These are phyloP conservation scores for Vitis rupestris DNA, from an alignment of 164 flowering plant genomes.

Conservation along the genomic window DNA sequence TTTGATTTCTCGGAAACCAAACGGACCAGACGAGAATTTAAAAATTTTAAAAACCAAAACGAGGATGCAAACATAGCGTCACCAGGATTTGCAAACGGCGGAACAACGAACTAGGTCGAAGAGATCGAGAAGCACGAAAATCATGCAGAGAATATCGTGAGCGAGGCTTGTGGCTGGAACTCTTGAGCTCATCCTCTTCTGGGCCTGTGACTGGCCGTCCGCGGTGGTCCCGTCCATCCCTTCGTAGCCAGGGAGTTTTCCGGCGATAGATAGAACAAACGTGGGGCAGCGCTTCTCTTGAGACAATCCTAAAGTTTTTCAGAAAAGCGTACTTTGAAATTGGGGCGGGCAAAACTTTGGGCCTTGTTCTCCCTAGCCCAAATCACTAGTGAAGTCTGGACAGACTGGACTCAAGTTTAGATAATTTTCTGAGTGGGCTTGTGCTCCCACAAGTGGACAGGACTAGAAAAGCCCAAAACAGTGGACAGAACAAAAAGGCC, in stretches of 20 bases:
- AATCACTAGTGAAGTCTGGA: no score
- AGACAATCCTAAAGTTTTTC: no score
- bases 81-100: conserved; percentile 84
- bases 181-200: conserved; percentile 20
- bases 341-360: no score
- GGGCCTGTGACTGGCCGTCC: conserved; percentile 9
- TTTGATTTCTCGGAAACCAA: conserved; percentile 1
- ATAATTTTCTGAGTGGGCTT: no score
- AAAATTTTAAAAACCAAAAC: not conserved
- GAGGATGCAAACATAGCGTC: not conserved
- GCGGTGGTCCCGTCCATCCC: conserved; percentile 7
- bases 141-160: conserved; percentile 46
- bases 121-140: conserved; percentile 60
- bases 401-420: no score
- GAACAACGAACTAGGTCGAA: conserved; percentile 74
- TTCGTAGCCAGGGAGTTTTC: not conserved
- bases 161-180: conserved; percentile 27
- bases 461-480: no score
- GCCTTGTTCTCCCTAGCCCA: no score
- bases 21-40: not conserved
- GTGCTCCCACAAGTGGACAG: no score
- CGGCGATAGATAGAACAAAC: not conserved
- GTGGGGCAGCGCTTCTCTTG: no score
- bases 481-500: no score
- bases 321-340: no score